These are phyloP conservation scores for Gastrolobium bilobum DNA, from an alignment of 306 rosid species.

Conservation along the genomic window DNA sequence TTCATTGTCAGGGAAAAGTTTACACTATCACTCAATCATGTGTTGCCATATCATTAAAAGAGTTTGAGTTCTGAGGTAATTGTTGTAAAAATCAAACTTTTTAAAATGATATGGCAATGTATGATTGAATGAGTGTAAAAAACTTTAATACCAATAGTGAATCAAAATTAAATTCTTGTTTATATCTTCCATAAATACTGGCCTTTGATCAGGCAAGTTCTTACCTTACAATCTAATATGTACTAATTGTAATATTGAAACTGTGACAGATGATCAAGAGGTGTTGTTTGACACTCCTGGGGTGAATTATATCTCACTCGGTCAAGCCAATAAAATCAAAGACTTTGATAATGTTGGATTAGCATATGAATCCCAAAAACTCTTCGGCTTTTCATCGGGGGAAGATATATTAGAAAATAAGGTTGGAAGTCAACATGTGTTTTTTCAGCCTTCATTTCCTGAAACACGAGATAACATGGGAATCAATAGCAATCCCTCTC, in stretches of 20 bases:
- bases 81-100: constrained; percentile 1
- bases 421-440: constrained; percentile 52
- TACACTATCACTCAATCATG: constrained; percentile 11
- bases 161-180: constrained; percentile 17
- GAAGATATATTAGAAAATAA: constrained; percentile 57
- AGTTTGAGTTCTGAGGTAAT: background rate
- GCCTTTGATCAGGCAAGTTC: constrained; percentile 27
- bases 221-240: constrained; percentile 4
- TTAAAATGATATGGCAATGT: background rate
- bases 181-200: constrained; percentile 21
- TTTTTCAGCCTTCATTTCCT: constrained; percentile 62
- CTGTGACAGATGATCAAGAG: constrained; percentile 63
- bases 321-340: constrained; percentile 56
- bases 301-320: constrained; percentile 51
- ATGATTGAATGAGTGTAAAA: background rate
- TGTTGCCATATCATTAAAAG: background rate
- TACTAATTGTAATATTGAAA: constrained; percentile 42
- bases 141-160: background rate
- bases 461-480: constrained; percentile 50
- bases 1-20: background rate
- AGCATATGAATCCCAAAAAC: constrained; percentile 55
- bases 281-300: constrained; percentile 57
- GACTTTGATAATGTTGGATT: constrained; percentile 52
- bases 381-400: constrained; percentile 54
- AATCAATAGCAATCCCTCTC: constrained; percentile 58